Conservation (phyloP, 768 basidiomycete species). For the Lactifluus pinguis region DNA sequence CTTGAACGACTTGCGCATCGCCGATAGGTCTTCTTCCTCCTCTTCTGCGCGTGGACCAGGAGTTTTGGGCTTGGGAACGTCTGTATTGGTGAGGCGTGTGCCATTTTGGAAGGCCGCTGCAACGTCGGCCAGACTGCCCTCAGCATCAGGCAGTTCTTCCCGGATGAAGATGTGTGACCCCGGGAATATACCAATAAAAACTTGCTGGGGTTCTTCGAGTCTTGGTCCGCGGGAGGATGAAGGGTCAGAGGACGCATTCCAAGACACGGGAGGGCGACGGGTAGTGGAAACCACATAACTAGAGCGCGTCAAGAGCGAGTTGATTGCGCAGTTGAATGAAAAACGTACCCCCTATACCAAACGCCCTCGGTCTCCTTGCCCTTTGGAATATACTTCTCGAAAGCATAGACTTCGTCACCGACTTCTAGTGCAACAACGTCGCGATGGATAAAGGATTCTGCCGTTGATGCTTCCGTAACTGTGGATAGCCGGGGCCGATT, state of each 20-base stretch:
- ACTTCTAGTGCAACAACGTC: constrained; percentile 85
- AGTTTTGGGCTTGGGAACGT: constrained; percentile 33
- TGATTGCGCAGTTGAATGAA: constrained; percentile 6
- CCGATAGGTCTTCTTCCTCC: constrained; percentile 45
- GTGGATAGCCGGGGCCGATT: constrained; percentile 49
- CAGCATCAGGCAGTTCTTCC: constrained; percentile 80
- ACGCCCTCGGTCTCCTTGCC: constrained; percentile 66
- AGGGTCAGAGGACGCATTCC: constrained; percentile 51
- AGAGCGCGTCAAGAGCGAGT: background rate
- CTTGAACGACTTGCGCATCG: constrained; percentile 54
- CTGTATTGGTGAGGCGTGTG: constrained; percentile 28
- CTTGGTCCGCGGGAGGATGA: constrained; percentile 46
- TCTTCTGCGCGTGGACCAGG: constrained; percentile 57
- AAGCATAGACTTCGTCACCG: constrained; percentile 95
- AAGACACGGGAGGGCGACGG: constrained; percentile 60
- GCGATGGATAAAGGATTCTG: constrained; percentile 54
- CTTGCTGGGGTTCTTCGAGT: constrained; percentile 72
- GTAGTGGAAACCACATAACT: constrained; percentile 86
- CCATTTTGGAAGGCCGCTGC: constrained; percentile 44
- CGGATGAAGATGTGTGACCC: constrained; percentile 81
- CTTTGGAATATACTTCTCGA: constrained; percentile 77
- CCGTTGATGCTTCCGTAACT: constrained; percentile 49
- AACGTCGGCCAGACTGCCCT: constrained; percentile 73
- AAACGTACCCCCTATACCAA: constrained; percentile 85
- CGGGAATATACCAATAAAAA: constrained; percentile 92